Conservation (phyloP, 805 yeast genomes). For the Schwanniomyces pseudopolymorphus region DNA sequence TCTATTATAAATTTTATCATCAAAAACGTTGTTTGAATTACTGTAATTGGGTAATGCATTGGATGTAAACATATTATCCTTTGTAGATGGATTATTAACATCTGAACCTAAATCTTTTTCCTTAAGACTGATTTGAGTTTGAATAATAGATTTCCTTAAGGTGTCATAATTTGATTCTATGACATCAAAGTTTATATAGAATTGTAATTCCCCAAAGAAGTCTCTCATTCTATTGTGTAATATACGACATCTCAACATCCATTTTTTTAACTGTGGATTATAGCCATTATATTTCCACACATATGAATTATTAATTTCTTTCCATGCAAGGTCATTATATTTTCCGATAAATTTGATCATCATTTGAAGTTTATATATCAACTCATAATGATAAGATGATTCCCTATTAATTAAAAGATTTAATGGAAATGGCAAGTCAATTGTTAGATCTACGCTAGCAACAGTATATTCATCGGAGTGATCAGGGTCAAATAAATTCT, state of each 20-base stretch:
- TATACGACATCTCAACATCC: conserved; percentile 55
- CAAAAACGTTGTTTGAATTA: conserved; percentile 19
- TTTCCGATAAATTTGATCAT: conserved; percentile 63
- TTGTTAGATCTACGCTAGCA: conserved; percentile 53
- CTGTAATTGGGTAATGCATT: conserved; percentile 8
- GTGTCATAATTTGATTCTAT: conserved; percentile 54
- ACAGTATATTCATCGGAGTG: conserved; percentile 42
- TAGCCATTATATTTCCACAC: conserved; percentile 62
- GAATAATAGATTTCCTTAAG: conserved; percentile 28
- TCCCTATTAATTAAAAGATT: conserved; percentile 73
- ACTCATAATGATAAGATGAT: conserved; percentile 73
- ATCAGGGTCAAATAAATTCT: conserved; percentile 19
- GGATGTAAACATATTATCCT: not conserved
- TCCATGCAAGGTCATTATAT: conserved; percentile 67
- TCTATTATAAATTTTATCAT: conserved; percentile 11
- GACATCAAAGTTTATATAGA: conserved; percentile 58
- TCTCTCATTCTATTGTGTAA: conserved; percentile 59
- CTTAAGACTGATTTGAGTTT: conserved; percentile 7
- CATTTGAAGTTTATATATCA: conserved; percentile 69
- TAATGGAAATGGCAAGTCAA: conserved; percentile 82
- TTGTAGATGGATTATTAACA: conserved; percentile 1
- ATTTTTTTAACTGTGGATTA: conserved; percentile 43
- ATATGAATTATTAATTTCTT: conserved; percentile 59
- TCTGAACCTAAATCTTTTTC: conserved; percentile 12
- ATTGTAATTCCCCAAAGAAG: conserved; percentile 54